Percentiles rank a stretch among this genome's conserved stretches.
Evolutionary conservation across 495 filamentous ascomycete species (phyloP).

Genomic region (Penicillium taxi): DNA sequence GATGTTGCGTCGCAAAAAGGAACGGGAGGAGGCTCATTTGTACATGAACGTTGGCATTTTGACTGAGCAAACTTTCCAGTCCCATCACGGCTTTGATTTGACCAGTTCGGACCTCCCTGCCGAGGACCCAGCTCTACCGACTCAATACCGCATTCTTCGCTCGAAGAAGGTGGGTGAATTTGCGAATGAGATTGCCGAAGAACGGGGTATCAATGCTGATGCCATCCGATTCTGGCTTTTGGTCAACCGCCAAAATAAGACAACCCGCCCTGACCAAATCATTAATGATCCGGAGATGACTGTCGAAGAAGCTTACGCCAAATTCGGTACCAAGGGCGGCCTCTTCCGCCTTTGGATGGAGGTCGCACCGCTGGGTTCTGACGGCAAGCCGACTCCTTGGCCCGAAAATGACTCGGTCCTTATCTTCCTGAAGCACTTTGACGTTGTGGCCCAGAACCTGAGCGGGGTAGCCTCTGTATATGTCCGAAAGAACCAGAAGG

Average conservation of each 20-base stretch:
- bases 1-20: conserved; percentile 65
- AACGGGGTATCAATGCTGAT: conserved; percentile 50
- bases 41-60: conserved; percentile 78
- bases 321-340: conserved; percentile 58
- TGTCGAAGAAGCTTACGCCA: conserved; percentile 70
- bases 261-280: conserved; percentile 79
- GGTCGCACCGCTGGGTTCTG: conserved; percentile 54
- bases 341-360: conserved; percentile 84
- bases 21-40: conserved; percentile 87
- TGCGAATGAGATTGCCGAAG: conserved; percentile 56
- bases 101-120: conserved; percentile 63
- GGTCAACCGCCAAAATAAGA: conserved; percentile 98
- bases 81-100: conserved; percentile 80
- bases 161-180: conserved; percentile 69
- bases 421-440: conserved; percentile 89
- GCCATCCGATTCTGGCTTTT: conserved; percentile 84
- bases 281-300: conserved; percentile 69
- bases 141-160: conserved; percentile 59
- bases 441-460: conserved; percentile 65
- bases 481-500: conserved; percentile 76
- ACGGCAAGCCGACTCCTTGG: conserved; percentile 59
- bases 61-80: conserved; percentile 67
- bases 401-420: conserved; percentile 58
- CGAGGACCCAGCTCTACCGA: conserved; percentile 49
- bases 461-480: conserved; percentile 74